These are phyloP conservation scores for Dacryopinax spathularia DNA, from an alignment of 768 basidiomycete species.

Conservation along the genomic window DNA sequence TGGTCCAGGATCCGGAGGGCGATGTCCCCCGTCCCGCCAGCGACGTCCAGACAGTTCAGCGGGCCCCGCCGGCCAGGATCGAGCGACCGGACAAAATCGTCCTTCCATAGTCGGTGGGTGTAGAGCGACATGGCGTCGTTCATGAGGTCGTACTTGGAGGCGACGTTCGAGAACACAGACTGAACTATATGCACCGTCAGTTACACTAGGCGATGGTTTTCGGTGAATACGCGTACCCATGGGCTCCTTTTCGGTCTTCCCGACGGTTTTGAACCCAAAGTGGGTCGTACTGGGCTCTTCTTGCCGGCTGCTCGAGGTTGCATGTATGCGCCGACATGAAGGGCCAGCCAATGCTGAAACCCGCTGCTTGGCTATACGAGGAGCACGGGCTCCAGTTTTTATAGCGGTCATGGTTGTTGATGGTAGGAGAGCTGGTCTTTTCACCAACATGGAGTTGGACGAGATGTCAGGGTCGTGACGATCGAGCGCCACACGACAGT, in stretches of 20 bases:
- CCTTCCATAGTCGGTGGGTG: slow-evolving; percentile 95
- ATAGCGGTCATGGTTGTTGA: not conserved
- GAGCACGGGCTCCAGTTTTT: not conserved
- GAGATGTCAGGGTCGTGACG: too few relatives aligned
- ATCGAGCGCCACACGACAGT: too few relatives aligned
- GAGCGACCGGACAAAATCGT: slow-evolving; percentile 62
- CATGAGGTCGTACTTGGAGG: slow-evolving; percentile 92
- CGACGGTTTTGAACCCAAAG: slow-evolving; percentile 85
- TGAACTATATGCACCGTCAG: slow-evolving; percentile 38
- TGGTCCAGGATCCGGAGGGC: slow-evolving; percentile 85
- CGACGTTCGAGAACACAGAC: slow-evolving; percentile 88
- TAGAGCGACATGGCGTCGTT: slow-evolving; percentile 98
- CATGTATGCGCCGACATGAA: not conserved
- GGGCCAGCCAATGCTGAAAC: not conserved
- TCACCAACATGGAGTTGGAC: too few relatives aligned
- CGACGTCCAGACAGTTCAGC: slow-evolving; percentile 78
- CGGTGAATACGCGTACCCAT: slow-evolving; percentile 29
- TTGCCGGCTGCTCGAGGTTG: not conserved
- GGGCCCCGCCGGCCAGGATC: slow-evolving; percentile 64
- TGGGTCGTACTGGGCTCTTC: slow-evolving; percentile 36
- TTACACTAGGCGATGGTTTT: not conserved
- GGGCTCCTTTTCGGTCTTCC: slow-evolving; percentile 72
- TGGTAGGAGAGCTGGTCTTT: not conserved
- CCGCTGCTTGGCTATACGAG: not conserved
- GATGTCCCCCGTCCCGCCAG: slow-evolving; percentile 96